Evolutionary conservation across 495 filamentous ascomycete genomes (phyloP).

Genomic region (Niebla homalea): DNA sequence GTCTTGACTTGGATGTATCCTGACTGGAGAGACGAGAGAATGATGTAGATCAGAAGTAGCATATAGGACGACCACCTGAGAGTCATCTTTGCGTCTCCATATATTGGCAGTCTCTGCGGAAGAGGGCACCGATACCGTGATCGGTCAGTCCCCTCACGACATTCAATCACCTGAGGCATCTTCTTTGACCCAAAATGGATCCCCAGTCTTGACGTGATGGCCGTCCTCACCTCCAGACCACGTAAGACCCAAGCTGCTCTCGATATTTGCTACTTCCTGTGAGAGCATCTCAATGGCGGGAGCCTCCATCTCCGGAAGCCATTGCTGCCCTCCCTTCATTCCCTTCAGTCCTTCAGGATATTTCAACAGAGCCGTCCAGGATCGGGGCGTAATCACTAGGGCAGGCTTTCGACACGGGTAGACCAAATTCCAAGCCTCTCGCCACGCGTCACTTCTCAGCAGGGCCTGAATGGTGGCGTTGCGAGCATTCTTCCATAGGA

Average conservation of each 20-base stretch:
- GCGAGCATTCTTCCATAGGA: background rate
- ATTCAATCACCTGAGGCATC: background rate
- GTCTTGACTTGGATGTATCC: no score
- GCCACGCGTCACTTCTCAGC: background rate
- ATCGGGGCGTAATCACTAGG: background rate
- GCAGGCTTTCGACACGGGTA: background rate
- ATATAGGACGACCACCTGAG: no score
- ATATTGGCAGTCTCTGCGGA: no score
- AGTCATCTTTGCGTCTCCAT: no score
- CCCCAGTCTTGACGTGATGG: background rate
- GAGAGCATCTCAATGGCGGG: background rate
- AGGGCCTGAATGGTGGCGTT: background rate
- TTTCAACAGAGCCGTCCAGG: background rate
- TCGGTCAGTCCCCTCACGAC: no score
- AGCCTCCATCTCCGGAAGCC: background rate
- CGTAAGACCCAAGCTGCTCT: background rate
- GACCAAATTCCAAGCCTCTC: background rate
- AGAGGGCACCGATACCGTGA: no score
- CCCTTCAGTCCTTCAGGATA: background rate
- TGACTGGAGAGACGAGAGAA: no score
- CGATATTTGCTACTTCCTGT: background rate
- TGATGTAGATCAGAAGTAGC: no score
- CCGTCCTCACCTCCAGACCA: background rate
- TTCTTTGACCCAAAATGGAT: slow-evolving; percentile 1
- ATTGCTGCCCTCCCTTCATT: background rate